These are phyloP conservation scores for Cardiospermum halicacabum DNA, from an alignment of 345 rosid species.

Conservation along the genomic window DNA sequence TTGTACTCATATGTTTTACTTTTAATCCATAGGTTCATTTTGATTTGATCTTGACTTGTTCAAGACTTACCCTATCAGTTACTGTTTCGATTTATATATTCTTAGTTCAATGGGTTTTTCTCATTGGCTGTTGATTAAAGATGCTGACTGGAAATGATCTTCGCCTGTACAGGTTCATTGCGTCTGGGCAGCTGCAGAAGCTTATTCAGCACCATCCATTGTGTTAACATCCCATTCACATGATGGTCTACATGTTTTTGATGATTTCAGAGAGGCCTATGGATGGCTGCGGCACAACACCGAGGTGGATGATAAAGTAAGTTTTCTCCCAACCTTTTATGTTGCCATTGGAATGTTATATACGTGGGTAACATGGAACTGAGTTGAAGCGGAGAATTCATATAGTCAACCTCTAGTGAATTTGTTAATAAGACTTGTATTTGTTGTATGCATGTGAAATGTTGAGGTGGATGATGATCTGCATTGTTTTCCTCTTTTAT, in stretches of 20 bases:
- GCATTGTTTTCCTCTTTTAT: neutral
- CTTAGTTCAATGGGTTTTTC: neutral
- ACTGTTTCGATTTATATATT: conserved; percentile 4
- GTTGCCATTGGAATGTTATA: neutral
- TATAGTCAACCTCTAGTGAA: too few relatives aligned
- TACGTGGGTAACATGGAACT: too few relatives aligned
- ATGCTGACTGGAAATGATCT: conserved; percentile 11
- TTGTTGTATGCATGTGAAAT: neutral
- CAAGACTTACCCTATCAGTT: neutral
- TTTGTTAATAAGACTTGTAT: too few relatives aligned
- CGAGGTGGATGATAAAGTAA: conserved; percentile 97
- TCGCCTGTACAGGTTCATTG: conserved; percentile 71
- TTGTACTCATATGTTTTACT: neutral
- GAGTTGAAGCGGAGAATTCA: too few relatives aligned
- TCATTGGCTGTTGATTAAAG: conserved; percentile 1
- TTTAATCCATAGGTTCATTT: neutral
- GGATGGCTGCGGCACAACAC: conserved; percentile 95
- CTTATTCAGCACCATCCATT: conserved; percentile 98
- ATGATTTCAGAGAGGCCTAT: conserved; percentile 98
- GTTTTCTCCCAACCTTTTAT: conserved; percentile 13
- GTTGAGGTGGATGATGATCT: neutral
- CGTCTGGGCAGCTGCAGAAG: conserved; percentile 99
- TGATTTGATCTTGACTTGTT: neutral
- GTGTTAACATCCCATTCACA: conserved; percentile 75
- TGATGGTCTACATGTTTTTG: conserved; percentile 90